Base-by-base conservation (phyloP, 805 yeast species). In the Suhomyces sp. region DNA sequence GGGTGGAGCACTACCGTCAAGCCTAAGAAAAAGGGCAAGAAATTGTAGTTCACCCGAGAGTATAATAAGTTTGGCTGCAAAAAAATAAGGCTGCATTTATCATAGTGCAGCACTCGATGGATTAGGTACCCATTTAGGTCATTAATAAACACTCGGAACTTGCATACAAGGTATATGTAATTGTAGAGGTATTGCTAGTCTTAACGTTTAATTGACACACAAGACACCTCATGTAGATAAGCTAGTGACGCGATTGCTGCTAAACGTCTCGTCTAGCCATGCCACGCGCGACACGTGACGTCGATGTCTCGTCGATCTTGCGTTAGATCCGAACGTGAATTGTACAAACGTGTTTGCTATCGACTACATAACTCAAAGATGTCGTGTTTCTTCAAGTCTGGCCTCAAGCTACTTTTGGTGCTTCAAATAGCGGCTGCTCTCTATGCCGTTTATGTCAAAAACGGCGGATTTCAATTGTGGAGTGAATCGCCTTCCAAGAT, bases 1-100 rank as follows among this genome's bases (percentile, higher is more conserved):
- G 80, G 80, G 10, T 76, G 80, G 80, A 73, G 77, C 56, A 74
- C 80, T 49, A 68, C 70, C 52, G 64, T 65, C 46, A 73, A 71
- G 59, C 54, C 68, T 17, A 75, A 75, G 64, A 74, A 73, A 61
- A 74, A 70, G 61, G 71, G 71, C 17, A 72, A 63, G 58, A 73
- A 70, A 57, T 53, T 57, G 45, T 40, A 60, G 61, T 27, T 26
- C 7, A 29, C 17, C 17, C 9, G 2, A 4, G 9, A 33, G n/a
- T 8, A 33, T 33, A 17, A 13, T n/a, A 33, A 4, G 5, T 33
- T 33, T 33, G 36, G 36, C 17, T 33, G 36, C 36, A n/a, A 33
- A 33, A 31, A 31, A 31, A 13, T 3, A 31, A 31, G n/a, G n/a
- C 17, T n/a, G 36, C 17, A n/a, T 8, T 1, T 31, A n/a, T 2